These are phyloP conservation scores for Botrytis fragariae DNA, from an alignment of 2,329 filamentous ascomycete genomes.

Conservation along the genomic window DNA sequence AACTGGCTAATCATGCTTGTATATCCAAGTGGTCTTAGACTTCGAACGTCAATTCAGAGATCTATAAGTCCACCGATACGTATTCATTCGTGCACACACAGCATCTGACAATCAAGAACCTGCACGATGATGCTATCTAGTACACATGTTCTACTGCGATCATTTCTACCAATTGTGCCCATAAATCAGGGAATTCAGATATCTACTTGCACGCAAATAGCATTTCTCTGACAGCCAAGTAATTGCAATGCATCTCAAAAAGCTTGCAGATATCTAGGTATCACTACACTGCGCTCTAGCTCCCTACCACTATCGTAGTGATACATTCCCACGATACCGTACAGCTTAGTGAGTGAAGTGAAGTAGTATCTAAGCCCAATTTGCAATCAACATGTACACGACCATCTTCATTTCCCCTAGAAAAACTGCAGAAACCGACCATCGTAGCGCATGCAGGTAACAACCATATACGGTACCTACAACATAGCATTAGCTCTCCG, in stretches of 20 bases:
- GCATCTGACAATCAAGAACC: not conserved
- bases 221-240: not conserved
- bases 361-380: not conserved
- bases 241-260: not conserved
- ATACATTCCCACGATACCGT: not conserved
- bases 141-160: not conserved
- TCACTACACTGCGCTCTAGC: not conserved
- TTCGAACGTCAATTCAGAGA: not conserved
- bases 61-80: not conserved
- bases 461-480: not conserved
- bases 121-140: conserved; percentile 1
- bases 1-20: not conserved
- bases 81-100: not conserved
- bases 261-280: not conserved
- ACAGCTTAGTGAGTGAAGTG: not conserved
- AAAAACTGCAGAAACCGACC: not conserved
- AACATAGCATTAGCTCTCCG: not conserved
- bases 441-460: not conserved
- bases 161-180: not conserved
- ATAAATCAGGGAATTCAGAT: not conserved
- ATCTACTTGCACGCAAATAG: not conserved
- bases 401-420: not conserved
- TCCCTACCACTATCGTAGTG: not conserved
- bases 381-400: not conserved
- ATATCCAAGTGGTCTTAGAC: not conserved